Evolutionary conservation across 805 yeast species (phyloP).

Genomic region (Saccharomyces paradoxus): DNA sequence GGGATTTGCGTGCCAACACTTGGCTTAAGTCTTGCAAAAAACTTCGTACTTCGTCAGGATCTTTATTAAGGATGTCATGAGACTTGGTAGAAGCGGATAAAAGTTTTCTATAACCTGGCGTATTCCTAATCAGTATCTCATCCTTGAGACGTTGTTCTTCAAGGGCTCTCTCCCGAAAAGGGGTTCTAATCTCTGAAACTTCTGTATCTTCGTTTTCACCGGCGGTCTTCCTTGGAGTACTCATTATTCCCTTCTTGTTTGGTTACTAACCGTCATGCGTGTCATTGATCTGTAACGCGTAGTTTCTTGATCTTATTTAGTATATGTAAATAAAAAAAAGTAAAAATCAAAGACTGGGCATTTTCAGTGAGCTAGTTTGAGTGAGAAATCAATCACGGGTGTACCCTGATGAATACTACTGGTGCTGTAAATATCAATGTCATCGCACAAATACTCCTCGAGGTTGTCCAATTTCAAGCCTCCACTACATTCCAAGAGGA

Average conservation of each 20-base stretch:
- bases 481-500: slow-evolving; percentile 84
- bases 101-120: slow-evolving; percentile 16
- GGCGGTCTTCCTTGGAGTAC: slow-evolving; percentile 7
- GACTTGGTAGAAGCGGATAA: not conserved
- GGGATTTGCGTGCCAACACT: slow-evolving; percentile 12
- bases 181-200: slow-evolving; percentile 13
- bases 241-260: slow-evolving; percentile 4
- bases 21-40: slow-evolving; percentile 21
- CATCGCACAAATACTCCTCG: slow-evolving; percentile 56
- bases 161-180: slow-evolving; percentile 21
- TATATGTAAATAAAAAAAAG: not conserved
- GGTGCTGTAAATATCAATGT: slow-evolving; percentile 84
- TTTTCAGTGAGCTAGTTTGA: slow-evolving; percentile 44
- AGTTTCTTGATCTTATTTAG: not conserved
- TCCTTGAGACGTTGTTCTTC: slow-evolving; percentile 17
- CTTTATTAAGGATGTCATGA: slow-evolving; percentile 6
- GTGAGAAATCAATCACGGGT: slow-evolving; percentile 71
- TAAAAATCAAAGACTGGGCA: not conserved
- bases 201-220: slow-evolving; percentile 2
- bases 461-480: slow-evolving; percentile 73
- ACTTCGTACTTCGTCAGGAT: slow-evolving; percentile 13
- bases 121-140: slow-evolving; percentile 13
- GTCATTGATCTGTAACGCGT: not conserved
- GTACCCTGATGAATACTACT: slow-evolving; percentile 91
- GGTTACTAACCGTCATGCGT: not conserved